Evolutionary conservation across 2,329 filamentous ascomycete genomes (phyloP).

Genomic region (Pseudovirgaria hyperparasitica): DNA sequence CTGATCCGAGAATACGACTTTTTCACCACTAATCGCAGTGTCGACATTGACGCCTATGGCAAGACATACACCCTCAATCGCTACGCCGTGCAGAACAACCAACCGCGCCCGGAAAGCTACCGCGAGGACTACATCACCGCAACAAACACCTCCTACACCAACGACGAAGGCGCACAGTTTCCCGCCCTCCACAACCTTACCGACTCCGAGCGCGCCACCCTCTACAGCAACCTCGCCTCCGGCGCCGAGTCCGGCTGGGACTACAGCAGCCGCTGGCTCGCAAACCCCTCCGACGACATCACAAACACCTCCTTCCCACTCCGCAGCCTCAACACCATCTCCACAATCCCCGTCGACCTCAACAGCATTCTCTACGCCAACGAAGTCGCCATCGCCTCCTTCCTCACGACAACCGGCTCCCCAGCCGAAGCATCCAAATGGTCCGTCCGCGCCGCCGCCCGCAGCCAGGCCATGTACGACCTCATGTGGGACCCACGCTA

Average conservation of each 20-base stretch:
- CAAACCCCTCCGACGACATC: constrained; percentile 44
- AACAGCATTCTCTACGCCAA: constrained; percentile 58
- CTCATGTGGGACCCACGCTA: constrained; percentile 53
- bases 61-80: constrained; percentile 44
- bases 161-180: constrained; percentile 45
- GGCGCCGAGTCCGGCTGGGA: constrained; percentile 57
- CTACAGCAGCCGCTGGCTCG: constrained; percentile 47
- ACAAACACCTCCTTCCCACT: constrained; percentile 52
- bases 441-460: constrained; percentile 35
- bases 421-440: constrained; percentile 36
- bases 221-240: constrained; percentile 51
- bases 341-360: constrained; percentile 51
- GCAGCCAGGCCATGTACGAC: constrained; percentile 49
- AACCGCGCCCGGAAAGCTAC: constrained; percentile 55
- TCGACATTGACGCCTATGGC: constrained; percentile 35
- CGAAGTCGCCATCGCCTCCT: constrained; percentile 45
- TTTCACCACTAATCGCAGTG: constrained; percentile 48
- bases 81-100: constrained; percentile 51
- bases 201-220: constrained; percentile 35
- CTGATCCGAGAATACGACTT: constrained; percentile 52
- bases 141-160: constrained; percentile 52
- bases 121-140: constrained; percentile 52
- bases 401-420: constrained; percentile 41
- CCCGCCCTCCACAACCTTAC: constrained; percentile 38
- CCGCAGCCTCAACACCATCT: constrained; percentile 46